A percentile compares a stretch with the other conserved stretches of the same genome.
Evolutionary conservation across 2,329 filamentous ascomycete genomes (phyloP).

Genomic region (Scytalidium lignicola): DNA sequence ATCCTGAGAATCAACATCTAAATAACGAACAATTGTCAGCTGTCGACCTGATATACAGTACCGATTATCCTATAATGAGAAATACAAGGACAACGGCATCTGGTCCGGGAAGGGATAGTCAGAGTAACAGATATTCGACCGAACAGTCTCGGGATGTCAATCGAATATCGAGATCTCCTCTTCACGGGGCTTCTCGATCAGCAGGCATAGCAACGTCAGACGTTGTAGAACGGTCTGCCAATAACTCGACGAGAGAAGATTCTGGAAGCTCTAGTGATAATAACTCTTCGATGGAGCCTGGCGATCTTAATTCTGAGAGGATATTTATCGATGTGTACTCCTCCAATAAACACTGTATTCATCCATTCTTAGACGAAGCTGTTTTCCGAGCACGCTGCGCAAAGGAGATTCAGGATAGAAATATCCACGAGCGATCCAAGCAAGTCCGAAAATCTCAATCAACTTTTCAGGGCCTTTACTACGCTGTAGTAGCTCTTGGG

Average conservation of each 20-base stretch:
- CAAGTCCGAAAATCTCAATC: conserved; percentile 7
- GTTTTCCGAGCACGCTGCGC: conserved; percentile 20
- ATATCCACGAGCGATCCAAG: background rate
- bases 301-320: conserved; percentile 22
- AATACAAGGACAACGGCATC: background rate
- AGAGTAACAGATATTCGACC: background rate
- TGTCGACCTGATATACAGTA: background rate
- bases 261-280: background rate
- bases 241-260: background rate
- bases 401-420: conserved; percentile 14
- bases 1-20: background rate
- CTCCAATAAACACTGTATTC: conserved; percentile 24
- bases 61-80: background rate
- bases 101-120: background rate
- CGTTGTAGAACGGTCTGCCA: background rate
- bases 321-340: conserved; percentile 24
- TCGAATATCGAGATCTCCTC: background rate
- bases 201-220: background rate
- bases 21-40: background rate
- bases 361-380: conserved; percentile 19
- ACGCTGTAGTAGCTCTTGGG: conserved; percentile 25
- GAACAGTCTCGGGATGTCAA: background rate
- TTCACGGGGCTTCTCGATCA: background rate
- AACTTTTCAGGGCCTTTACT: conserved; percentile 23
- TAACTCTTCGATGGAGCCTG: background rate